phyloP scores from a whole-genome alignment of 2,329 filamentous ascomycete genomes.

The Nannizzia gypsea region DNA sequence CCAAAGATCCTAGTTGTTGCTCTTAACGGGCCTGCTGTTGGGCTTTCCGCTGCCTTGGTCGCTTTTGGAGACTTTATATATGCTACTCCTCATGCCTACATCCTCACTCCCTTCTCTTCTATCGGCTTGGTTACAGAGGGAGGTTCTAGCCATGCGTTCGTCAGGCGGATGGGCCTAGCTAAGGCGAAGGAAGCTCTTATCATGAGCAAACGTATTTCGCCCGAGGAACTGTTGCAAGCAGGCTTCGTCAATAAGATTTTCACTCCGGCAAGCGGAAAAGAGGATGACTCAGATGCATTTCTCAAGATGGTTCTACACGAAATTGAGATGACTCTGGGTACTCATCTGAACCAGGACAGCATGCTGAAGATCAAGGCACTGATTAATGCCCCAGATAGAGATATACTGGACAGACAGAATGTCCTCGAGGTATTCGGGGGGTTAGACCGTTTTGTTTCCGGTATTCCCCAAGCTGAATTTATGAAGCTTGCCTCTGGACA shows the following conservation, averaged over 20 bases:
- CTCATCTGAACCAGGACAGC: conserved; percentile 67
- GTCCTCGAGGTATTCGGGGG: conserved; percentile 77
- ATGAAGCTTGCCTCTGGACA: conserved; percentile 69
- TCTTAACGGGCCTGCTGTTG: conserved; percentile 83
- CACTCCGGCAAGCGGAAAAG: conserved; percentile 40
- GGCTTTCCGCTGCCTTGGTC: conserved; percentile 72
- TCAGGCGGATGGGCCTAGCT: conserved; percentile 63
- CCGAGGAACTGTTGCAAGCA: conserved; percentile 58
- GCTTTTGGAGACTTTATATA: conserved; percentile 90
- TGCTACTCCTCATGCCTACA: conserved; percentile 64
- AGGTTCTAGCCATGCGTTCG: conserved; percentile 64
- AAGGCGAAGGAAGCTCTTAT: conserved; percentile 88
- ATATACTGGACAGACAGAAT: conserved; percentile 63
- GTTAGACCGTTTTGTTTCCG: conserved; percentile 64
- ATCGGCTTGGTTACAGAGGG: conserved; percentile 86
- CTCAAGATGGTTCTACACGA: conserved; percentile 59
- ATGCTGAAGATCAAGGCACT: conserved; percentile 74
- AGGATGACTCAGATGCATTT: conserved; percentile 58
- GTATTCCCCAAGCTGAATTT: conserved; percentile 82
- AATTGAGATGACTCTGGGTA: conserved; percentile 67
- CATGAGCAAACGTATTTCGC: conserved; percentile 67
- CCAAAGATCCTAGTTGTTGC: conserved; percentile 86
- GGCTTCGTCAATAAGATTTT: conserved; percentile 86
- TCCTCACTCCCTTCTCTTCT: conserved; percentile 83
- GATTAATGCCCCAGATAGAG: conserved; percentile 61